phyloP scores from a whole-genome alignment of 306 rosid species.

The Alnus rubra region DNA sequence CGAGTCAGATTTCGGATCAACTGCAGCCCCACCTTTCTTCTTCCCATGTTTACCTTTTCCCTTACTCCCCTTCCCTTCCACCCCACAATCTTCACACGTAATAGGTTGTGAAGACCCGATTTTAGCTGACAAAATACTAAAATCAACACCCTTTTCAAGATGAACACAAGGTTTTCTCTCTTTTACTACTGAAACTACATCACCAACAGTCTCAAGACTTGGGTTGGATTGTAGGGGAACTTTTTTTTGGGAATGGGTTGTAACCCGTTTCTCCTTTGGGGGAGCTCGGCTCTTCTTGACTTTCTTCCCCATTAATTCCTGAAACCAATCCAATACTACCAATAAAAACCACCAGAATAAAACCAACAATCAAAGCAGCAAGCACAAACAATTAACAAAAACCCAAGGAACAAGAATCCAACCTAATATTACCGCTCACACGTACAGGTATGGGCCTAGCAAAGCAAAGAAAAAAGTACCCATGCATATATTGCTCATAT shows the following conservation, averaged over 20 bases:
- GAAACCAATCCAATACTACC: conserved; percentile 33
- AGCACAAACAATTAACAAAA: conserved; percentile 1
- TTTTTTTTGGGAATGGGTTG: conserved; percentile 33
- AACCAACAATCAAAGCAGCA: conserved; percentile 2
- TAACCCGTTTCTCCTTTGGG: conserved; percentile 54
- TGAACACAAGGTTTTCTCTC: conserved; percentile 67
- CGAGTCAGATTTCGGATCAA: conserved; percentile 54
- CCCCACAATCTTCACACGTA: conserved; percentile 78
- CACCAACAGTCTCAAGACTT: conserved; percentile 41
- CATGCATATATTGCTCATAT: not conserved
- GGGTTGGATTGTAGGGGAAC: conserved; percentile 32
- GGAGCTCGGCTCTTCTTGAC: conserved; percentile 58
- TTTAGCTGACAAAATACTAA: conserved; percentile 53
- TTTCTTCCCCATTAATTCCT: conserved; percentile 86
- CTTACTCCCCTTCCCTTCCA: conserved; percentile 62
- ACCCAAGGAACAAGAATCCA: not conserved
- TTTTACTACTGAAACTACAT: conserved; percentile 43
- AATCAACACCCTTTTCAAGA: conserved; percentile 66
- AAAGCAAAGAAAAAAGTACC: not conserved
- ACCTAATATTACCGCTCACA: conserved; percentile 13
- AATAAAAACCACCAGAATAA: conserved; percentile 22
- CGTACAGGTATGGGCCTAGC: not conserved
- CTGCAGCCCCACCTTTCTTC: conserved; percentile 61
- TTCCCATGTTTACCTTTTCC: conserved; percentile 74
- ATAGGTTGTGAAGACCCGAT: conserved; percentile 43